phyloP scores from a whole-genome alignment of 805 yeast species.

The Myxozyma nipponensis region DNA sequence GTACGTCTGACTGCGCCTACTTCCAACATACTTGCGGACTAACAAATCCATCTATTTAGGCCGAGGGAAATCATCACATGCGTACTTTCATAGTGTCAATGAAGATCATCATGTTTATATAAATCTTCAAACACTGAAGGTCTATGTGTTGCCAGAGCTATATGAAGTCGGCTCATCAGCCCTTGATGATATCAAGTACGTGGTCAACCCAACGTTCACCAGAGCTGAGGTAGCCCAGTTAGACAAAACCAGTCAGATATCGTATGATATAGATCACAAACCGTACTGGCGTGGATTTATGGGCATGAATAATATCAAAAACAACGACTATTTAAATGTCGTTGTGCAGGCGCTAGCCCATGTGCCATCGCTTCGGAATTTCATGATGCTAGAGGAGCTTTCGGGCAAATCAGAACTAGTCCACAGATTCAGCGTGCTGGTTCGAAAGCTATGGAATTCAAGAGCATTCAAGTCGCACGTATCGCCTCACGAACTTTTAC shows the following conservation, averaged over 20 bases:
- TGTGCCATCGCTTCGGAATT: conserved; percentile 48
- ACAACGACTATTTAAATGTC: conserved; percentile 55
- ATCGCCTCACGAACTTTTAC: conserved; percentile 64
- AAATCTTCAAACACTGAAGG: conserved; percentile 48
- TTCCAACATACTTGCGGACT: not conserved
- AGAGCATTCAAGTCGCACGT: conserved; percentile 56
- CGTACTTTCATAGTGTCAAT: conserved; percentile 62
- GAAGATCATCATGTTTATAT: conserved; percentile 61
- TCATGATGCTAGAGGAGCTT: conserved; percentile 37
- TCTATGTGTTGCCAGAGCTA: conserved; percentile 63
- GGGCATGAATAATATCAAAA: conserved; percentile 55
- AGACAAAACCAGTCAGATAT: conserved; percentile 31
- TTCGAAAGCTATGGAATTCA: conserved; percentile 63
- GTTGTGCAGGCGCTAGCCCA: conserved; percentile 56
- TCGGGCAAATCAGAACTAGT: conserved; percentile 36
- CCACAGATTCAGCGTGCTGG: conserved; percentile 44
- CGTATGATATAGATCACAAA: conserved; percentile 45
- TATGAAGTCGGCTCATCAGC: conserved; percentile 42
- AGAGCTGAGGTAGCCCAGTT: conserved; percentile 38
- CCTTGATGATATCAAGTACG: conserved; percentile 51
- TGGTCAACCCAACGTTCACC: conserved; percentile 51
- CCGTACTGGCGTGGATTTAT: conserved; percentile 59
- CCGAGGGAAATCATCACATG: conserved; percentile 57
- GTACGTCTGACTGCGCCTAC: not conserved
- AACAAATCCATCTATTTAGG: conserved; percentile 42